Percentiles rank a stretch among this genome's conserved stretches.
Evolutionary conservation across 108 stramenopile species (phyloP).

Genomic region (Skeletonema marinoi): DNA sequence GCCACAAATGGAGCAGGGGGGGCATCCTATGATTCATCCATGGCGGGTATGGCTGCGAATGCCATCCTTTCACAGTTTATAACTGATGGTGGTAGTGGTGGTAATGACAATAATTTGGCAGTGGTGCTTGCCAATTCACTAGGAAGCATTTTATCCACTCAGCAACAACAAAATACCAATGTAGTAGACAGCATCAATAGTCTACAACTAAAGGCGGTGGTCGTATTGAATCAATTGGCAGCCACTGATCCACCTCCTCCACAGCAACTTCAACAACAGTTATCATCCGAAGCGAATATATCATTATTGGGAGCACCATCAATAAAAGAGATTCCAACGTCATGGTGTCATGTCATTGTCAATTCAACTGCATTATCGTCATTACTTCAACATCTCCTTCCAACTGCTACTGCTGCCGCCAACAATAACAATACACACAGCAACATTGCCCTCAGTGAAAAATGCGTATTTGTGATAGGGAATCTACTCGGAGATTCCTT

Average conservation of each 20-base stretch:
- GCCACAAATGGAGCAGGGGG: no score
- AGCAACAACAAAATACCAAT: not conserved
- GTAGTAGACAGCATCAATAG: no score
- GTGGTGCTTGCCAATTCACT: slow-evolving; percentile 13
- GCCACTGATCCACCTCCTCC: slow-evolving; percentile 37
- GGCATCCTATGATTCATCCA: no score
- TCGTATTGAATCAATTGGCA: slow-evolving; percentile 33
- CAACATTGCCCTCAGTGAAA: slow-evolving; percentile 5
- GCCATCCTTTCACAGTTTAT: slow-evolving; percentile 18
- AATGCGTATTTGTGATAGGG: slow-evolving; percentile 27
- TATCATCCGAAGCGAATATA: no score
- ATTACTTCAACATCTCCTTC: slow-evolving; percentile 4
- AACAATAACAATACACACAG: not conserved
- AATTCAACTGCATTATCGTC: slow-evolving; percentile 9
- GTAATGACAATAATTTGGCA: slow-evolving; percentile 10
- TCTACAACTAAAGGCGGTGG: slow-evolving; percentile 19
- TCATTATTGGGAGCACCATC: not conserved
- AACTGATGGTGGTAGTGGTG: not conserved
- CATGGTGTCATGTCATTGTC: slow-evolving; percentile 31
- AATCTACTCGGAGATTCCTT: slow-evolving; percentile 28
- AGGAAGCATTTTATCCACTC: slow-evolving; percentile 1
- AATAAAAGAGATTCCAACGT: slow-evolving; percentile 10
- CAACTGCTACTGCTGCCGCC: not conserved
- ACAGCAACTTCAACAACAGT: slow-evolving; percentile 16
- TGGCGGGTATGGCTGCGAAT: slow-evolving; percentile 21